These are phyloP conservation scores for Symbiodinium natans DNA, from an alignment of 73 alveolate genomes.

Conservation along the genomic window DNA sequence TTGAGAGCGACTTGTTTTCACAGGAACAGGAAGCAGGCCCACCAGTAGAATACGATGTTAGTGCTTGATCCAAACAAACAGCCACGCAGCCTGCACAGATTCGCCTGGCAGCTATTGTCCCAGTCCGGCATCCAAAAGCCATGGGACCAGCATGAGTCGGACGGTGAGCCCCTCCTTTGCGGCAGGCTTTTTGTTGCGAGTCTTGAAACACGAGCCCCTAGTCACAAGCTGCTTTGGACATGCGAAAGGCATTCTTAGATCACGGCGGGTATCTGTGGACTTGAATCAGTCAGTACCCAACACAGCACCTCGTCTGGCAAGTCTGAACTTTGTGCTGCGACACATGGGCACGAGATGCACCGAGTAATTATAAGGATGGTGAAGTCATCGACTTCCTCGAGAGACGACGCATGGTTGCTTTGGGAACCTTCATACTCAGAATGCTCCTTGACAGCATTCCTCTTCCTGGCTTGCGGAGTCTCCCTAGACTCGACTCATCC, in stretches of 20 bases:
- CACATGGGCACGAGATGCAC: too few relatives aligned
- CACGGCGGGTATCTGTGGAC: conserved; percentile 48
- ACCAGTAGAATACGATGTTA: too few relatives aligned
- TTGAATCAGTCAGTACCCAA: conserved; percentile 20
- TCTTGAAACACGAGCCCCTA: neutral
- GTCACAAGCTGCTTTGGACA: neutral
- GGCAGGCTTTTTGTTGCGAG: neutral
- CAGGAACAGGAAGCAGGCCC: neutral
- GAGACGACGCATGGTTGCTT: conserved; percentile 61
- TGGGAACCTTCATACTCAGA: conserved; percentile 35
- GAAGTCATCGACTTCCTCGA: conserved; percentile 74
- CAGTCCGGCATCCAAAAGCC: neutral
- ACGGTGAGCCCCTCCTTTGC: conserved; percentile 6
- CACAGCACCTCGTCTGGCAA: neutral
- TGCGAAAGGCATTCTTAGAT: neutral
- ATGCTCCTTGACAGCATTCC: neutral
- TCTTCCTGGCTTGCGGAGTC: neutral
- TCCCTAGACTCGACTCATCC: neutral
- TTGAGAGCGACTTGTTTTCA: neutral
- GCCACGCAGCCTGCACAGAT: neutral
- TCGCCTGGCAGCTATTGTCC: neutral
- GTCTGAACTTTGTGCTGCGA: too few relatives aligned
- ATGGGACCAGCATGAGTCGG: neutral
- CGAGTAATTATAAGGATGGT: conserved; percentile 72
- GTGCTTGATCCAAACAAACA: neutral